Evolutionary conservation across 2,329 filamentous ascomycete species (phyloP).

Genomic region (Raffaelea albimanens): DNA sequence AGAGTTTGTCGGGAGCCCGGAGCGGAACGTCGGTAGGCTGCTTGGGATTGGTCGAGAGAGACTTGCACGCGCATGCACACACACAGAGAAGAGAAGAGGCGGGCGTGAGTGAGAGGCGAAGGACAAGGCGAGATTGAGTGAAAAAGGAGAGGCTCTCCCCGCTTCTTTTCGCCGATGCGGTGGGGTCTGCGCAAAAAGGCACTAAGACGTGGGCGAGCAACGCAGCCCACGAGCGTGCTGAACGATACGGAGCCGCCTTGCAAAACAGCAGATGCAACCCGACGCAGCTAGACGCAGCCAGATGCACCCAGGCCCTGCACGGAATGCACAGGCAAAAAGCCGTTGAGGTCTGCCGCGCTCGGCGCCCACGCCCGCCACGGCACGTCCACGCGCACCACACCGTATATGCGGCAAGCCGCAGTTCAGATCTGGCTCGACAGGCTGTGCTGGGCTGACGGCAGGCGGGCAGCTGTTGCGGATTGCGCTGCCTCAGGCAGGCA

Average conservation of each 20-base stretch:
- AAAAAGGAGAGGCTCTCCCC: slow-evolving; percentile 16
- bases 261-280: background rate
- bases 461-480: too few relatives aligned
- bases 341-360: too few relatives aligned
- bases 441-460: too few relatives aligned
- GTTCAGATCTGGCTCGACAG: too few relatives aligned
- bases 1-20: background rate
- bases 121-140: slow-evolving; percentile 8
- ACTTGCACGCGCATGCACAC: background rate
- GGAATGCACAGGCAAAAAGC: too few relatives aligned
- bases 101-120: background rate
- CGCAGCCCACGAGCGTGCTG: background rate
- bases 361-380: too few relatives aligned
- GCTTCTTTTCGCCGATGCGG: slow-evolving; percentile 13
- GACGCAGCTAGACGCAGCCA: background rate
- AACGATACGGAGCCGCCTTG: too few relatives aligned
- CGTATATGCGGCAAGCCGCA: too few relatives aligned
- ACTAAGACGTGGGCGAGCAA: slow-evolving; percentile 8
- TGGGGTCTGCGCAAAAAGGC: slow-evolving; percentile 12
- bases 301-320: too few relatives aligned
- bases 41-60: background rate
- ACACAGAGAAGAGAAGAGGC: background rate
- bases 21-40: background rate
- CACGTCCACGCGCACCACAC: too few relatives aligned
- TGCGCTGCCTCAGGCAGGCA: too few relatives aligned